Evolutionary conservation across 176 grass and related monocot genomes (phyloP).

Genomic region (Triticum dicoccoides): DNA sequence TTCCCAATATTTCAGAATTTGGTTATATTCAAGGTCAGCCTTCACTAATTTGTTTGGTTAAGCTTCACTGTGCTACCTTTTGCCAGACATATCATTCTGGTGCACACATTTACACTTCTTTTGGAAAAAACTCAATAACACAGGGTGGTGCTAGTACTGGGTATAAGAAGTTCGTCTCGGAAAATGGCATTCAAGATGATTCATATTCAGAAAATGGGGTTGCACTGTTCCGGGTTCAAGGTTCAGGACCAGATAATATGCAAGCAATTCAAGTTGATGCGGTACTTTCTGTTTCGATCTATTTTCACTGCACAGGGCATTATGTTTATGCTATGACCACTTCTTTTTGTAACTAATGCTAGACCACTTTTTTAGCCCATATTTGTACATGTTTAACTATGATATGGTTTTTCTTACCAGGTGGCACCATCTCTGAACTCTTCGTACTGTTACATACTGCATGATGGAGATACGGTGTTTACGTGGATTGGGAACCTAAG

Average conservation of each 20-base stretch:
- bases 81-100: not conserved
- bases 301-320: constrained; percentile 17
- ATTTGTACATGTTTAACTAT: constrained; percentile 12
- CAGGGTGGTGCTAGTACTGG: constrained; percentile 91
- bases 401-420: constrained; percentile 53
- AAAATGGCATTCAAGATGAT: constrained; percentile 61
- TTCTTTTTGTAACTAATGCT: not conserved
- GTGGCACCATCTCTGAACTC: constrained; percentile 87
- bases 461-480: constrained; percentile 84
- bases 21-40: constrained; percentile 78
- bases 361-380: constrained; percentile 8
- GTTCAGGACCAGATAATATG: constrained; percentile 98
- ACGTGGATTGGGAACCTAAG: constrained; percentile 92
- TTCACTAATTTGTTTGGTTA: constrained; percentile 22
- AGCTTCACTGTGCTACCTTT: not conserved
- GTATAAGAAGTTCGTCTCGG: constrained; percentile 76
- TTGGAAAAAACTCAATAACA: constrained; percentile 10
- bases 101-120: not conserved
- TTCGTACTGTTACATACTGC: constrained; percentile 96
- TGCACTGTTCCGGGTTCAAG: constrained; percentile 89
- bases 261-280: constrained; percentile 99
- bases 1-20: constrained; percentile 97
- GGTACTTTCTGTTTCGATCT: constrained; percentile 45
- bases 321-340: constrained; percentile 16
- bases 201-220: constrained; percentile 91